Conservation (phyloP, 2,329 filamentous ascomycete species). For the Alternaria ventricosa region DNA sequence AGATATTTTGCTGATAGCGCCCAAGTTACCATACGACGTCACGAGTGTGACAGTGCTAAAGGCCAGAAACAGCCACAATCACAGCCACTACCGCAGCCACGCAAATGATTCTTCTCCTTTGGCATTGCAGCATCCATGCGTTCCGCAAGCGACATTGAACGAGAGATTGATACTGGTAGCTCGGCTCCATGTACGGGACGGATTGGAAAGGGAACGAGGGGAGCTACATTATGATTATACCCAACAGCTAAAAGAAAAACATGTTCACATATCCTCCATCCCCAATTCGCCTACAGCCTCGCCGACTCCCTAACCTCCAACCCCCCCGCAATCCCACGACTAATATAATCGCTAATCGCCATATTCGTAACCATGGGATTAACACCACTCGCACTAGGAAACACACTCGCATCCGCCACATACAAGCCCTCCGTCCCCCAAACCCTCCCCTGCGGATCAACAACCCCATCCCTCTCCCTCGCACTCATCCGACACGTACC, state of each 20-base stretch:
- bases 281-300: slow-evolving; percentile 21
- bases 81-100: too few species aligned
- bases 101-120: too few species aligned
- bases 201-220: too few species aligned
- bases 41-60: too few species aligned
- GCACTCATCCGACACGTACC: slow-evolving; percentile 75
- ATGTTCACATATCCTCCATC: too few species aligned
- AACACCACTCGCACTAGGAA: slow-evolving; percentile 77
- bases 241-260: too few species aligned
- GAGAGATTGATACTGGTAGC: too few species aligned
- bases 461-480: slow-evolving; percentile 49
- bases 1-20: neutral
- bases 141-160: too few species aligned
- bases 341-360: slow-evolving; percentile 53
- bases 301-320: slow-evolving; percentile 34
- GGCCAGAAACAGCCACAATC: neutral
- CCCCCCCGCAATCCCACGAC: slow-evolving; percentile 34
- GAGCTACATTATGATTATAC: too few species aligned
- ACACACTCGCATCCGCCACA: slow-evolving; percentile 76
- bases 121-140: too few species aligned
- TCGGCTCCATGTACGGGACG: too few species aligned
- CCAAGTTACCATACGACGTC: neutral
- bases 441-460: slow-evolving; percentile 55
- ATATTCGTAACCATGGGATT: slow-evolving; percentile 84
- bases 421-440: slow-evolving; percentile 72